These are phyloP conservation scores for Dothideomycetidae sp. DNA, from an alignment of 2,329 filamentous ascomycete genomes.

Conservation along the genomic window DNA sequence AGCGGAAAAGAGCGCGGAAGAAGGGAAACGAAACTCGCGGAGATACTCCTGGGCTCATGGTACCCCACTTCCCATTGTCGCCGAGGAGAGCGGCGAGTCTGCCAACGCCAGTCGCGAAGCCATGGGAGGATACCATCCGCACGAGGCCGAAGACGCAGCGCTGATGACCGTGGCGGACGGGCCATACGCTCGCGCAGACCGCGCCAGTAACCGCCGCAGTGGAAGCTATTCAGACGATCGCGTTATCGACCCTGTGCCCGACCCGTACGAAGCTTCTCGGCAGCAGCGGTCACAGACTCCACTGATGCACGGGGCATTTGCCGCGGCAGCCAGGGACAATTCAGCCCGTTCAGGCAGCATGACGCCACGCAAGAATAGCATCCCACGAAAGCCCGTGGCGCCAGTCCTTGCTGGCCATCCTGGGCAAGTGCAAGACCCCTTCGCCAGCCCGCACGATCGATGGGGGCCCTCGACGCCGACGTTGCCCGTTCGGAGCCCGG, in stretches of 20 bases:
- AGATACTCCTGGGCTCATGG: too few species aligned
- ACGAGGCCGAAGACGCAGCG: slow-evolving; percentile 1
- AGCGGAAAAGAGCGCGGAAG: neutral
- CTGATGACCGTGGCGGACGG: slow-evolving; percentile 5
- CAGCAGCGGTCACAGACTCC: slow-evolving; percentile 2
- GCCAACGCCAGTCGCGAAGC: too few species aligned
- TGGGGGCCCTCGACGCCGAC: slow-evolving; percentile 5
- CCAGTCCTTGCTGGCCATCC: too few species aligned
- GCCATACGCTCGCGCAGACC: slow-evolving; percentile 6
- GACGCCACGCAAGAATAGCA: slow-evolving; percentile 9
- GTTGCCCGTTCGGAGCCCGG: slow-evolving; percentile 10
- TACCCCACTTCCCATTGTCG: too few species aligned
- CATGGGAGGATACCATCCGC: slow-evolving; percentile 3
- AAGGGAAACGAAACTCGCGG: slow-evolving; percentile 2
- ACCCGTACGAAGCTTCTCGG: too few species aligned
- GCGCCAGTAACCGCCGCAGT: neutral
- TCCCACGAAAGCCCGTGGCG: neutral
- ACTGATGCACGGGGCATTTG: slow-evolving; percentile 6
- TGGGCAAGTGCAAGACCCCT: slow-evolving; percentile 3
- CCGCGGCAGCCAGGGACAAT: neutral
- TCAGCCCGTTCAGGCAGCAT: too few species aligned
- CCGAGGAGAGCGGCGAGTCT: too few species aligned
- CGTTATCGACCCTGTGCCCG: slow-evolving; percentile 4
- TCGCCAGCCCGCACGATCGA: neutral
- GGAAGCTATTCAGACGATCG: neutral